These are phyloP conservation scores for Talaromyces atroroseus DNA, from an alignment of 2,329 filamentous ascomycete species.

Conservation along the genomic window DNA sequence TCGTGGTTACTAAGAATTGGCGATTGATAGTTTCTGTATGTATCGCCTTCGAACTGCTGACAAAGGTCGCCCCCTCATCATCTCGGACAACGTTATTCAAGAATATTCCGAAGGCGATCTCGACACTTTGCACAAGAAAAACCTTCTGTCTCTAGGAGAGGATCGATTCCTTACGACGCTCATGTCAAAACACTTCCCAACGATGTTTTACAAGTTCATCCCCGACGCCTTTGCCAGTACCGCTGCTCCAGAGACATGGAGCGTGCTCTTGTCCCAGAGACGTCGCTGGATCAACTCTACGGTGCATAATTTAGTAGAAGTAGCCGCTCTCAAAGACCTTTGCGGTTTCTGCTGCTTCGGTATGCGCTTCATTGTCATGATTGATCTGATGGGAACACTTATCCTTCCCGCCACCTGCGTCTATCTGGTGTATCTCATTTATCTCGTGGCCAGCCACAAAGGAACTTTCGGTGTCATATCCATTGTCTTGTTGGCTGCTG, in stretches of 20 bases:
- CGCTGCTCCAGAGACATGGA: slow-evolving; percentile 90
- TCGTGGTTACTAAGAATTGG: slow-evolving; percentile 30
- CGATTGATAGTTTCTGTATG: slow-evolving; percentile 82
- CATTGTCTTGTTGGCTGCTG: slow-evolving; percentile 78
- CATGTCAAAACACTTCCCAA: slow-evolving; percentile 96
- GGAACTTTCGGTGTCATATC: slow-evolving; percentile 83
- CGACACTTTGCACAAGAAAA: slow-evolving; percentile 93
- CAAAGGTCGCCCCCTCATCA: slow-evolving; percentile 89
- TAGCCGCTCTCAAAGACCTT: slow-evolving; percentile 85
- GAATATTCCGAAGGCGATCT: slow-evolving; percentile 87
- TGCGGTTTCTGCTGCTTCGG: slow-evolving; percentile 99
- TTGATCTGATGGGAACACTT: slow-evolving; percentile 88
- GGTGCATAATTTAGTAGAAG: slow-evolving; percentile 88
- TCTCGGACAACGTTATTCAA: slow-evolving; percentile 77
- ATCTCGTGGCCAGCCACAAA: slow-evolving; percentile 61
- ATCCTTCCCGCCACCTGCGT: slow-evolving; percentile 83
- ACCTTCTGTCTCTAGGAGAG: slow-evolving; percentile 85
- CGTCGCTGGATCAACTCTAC: slow-evolving; percentile 99
- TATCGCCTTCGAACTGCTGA: slow-evolving; percentile 92
- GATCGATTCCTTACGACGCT: slow-evolving; percentile 95
- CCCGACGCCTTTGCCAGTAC: slow-evolving; percentile 90
- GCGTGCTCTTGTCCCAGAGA: slow-evolving; percentile 90
- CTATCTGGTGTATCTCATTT: slow-evolving; percentile 85
- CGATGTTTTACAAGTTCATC: slow-evolving; percentile 94
- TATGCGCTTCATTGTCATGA: slow-evolving; percentile 93